Percentiles rank a stretch among this genome's conserved stretches.
Evolutionary conservation across 495 filamentous ascomycete genomes (phyloP).

Genomic region (Tuber borchii): DNA sequence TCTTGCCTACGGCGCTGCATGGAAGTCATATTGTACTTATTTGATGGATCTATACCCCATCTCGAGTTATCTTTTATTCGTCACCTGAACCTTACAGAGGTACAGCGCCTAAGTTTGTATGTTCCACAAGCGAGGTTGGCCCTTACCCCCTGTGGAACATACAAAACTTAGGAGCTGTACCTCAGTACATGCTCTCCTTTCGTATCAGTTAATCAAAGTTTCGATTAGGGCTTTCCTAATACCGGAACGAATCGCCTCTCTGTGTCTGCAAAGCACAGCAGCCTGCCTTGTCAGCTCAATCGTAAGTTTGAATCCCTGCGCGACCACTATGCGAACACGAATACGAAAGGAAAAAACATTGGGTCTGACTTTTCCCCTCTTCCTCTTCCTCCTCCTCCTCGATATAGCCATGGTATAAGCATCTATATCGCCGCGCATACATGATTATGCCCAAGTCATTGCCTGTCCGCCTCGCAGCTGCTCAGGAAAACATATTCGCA

Average conservation of each 20-base stretch:
- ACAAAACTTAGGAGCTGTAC: too few relatives aligned
- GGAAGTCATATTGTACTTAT: background rate
- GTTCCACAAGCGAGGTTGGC: too few relatives aligned
- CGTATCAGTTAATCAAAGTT: constrained; percentile 19
- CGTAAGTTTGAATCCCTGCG: constrained; percentile 38
- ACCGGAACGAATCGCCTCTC: constrained; percentile 56
- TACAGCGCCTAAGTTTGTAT: too few relatives aligned
- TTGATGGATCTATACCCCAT: constrained; percentile 16
- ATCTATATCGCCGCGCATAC: constrained; percentile 60
- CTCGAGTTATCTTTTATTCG: background rate
- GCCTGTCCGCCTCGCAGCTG: constrained; percentile 51
- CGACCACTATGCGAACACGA: constrained; percentile 40
- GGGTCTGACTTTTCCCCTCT: constrained; percentile 7
- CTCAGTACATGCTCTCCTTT: background rate
- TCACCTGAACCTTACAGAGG: background rate
- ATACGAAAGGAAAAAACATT: constrained; percentile 3
- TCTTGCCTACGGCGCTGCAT: background rate
- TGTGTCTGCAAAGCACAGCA: constrained; percentile 67
- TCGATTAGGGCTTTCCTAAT: constrained; percentile 51
- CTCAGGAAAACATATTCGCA: constrained; percentile 57
- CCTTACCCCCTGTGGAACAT: too few relatives aligned
- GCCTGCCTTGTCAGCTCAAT: constrained; percentile 60
- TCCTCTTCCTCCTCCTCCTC: background rate
- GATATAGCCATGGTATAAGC: constrained; percentile 52
- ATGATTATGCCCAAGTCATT: constrained; percentile 64